These are phyloP conservation scores for Xylariaceae sp. DNA, from an alignment of 2,329 filamentous ascomycete genomes.

Conservation along the genomic window DNA sequence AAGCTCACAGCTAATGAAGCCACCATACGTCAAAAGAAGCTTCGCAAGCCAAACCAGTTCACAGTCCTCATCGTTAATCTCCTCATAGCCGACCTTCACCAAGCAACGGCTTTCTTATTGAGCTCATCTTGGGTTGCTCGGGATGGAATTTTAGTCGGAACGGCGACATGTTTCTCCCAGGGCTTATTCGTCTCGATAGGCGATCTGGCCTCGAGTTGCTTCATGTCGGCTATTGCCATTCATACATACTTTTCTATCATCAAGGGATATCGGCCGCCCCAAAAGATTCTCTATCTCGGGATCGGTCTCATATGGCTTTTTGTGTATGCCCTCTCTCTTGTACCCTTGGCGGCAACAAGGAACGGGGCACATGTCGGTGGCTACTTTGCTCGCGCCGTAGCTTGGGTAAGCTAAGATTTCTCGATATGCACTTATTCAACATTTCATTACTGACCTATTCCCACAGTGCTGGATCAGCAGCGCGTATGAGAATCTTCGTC, in stretches of 20 bases:
- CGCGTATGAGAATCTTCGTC: constrained; percentile 47
- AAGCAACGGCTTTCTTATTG: constrained; percentile 60
- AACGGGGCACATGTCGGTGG: constrained; percentile 41
- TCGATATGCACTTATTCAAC: background rate
- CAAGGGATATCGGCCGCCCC: constrained; percentile 48
- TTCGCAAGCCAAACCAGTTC: constrained; percentile 55
- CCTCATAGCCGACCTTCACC: constrained; percentile 63
- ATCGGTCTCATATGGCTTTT: constrained; percentile 55
- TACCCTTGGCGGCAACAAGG: constrained; percentile 43
- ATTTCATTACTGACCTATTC: constrained; percentile 4
- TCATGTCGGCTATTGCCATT: constrained; percentile 61
- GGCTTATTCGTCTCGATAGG: constrained; percentile 67
- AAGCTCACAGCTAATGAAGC: constrained; percentile 6
- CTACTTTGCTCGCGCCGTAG: constrained; percentile 60
- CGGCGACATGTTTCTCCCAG: constrained; percentile 56
- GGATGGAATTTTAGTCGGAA: constrained; percentile 51
- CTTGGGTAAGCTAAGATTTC: constrained; percentile 47
- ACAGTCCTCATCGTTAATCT: constrained; percentile 67
- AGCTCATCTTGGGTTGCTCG: constrained; percentile 55
- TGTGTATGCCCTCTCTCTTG: constrained; percentile 52
- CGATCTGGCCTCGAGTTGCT: constrained; percentile 62
- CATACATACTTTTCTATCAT: constrained; percentile 65
- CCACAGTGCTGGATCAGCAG: constrained; percentile 58
- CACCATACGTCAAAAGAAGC: background rate
- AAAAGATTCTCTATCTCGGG: constrained; percentile 44